phyloP scores from a whole-genome alignment of 2,329 filamentous ascomycete species.

The Bipolaris oryzae region DNA sequence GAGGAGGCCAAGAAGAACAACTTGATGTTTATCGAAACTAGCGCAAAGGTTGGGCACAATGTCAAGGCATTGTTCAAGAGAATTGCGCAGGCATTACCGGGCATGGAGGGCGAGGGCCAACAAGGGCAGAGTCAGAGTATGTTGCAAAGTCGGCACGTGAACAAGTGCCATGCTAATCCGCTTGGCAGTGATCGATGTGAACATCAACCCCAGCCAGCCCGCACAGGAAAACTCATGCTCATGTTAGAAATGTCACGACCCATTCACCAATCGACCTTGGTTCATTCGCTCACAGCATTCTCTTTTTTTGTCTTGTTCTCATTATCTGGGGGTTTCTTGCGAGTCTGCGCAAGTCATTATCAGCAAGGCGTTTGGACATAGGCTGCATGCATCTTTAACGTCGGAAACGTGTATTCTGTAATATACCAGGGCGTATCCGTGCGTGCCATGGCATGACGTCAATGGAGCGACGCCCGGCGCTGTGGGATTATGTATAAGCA shows the following conservation, averaged over 20 bases:
- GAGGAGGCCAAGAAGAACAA: constrained; percentile 98
- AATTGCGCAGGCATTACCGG: constrained; percentile 96
- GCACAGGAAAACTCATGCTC: constrained; percentile 61
- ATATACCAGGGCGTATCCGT: constrained; percentile 38
- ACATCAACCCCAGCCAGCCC: constrained; percentile 73
- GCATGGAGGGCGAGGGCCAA: constrained; percentile 91
- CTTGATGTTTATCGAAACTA: constrained; percentile 98
- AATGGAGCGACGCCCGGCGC: constrained; percentile 17
- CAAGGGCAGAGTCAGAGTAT: constrained; percentile 80
- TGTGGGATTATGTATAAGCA: constrained; percentile 23
- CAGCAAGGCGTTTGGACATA: constrained; percentile 50
- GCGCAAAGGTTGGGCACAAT: constrained; percentile 96
- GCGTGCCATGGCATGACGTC: constrained; percentile 28
- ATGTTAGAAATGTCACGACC: constrained; percentile 33
- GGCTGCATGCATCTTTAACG: constrained; percentile 21
- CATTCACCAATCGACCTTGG: constrained; percentile 13
- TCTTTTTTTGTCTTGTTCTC: constrained; percentile 26
- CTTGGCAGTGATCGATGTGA: constrained; percentile 84
- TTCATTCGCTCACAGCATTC: constrained; percentile 35
- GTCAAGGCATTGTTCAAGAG: constrained; percentile 97
- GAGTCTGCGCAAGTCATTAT: constrained; percentile 37
- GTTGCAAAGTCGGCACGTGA: constrained; percentile 45
- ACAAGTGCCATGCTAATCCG: constrained; percentile 13
- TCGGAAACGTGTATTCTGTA: constrained; percentile 40
- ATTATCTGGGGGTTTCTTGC: constrained; percentile 41